Percentiles rank a stretch among this genome's conserved stretches.
These are phyloP conservation scores for Trematosphaeria pertusa DNA, from an alignment of 2,329 filamentous ascomycete genomes.

Conservation along the genomic window DNA sequence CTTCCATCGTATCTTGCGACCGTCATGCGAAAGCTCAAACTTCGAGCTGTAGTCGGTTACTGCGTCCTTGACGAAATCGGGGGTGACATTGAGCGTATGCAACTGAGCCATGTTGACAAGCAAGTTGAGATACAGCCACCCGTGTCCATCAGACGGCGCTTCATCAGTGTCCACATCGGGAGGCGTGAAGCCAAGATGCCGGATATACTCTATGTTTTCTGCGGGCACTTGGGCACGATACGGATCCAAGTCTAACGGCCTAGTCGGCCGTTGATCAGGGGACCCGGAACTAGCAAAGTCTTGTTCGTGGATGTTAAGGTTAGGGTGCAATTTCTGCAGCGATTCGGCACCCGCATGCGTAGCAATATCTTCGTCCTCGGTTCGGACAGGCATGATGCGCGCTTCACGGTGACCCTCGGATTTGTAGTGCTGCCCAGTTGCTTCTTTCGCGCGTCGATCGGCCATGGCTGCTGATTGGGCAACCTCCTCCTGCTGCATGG, in stretches of 20 bases:
- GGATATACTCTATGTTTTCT: constrained; percentile 82
- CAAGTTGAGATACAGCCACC: constrained; percentile 84
- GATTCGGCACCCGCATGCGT: constrained; percentile 20
- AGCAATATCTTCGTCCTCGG: constrained; percentile 19
- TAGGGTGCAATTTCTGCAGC: constrained; percentile 25
- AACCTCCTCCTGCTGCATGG: constrained; percentile 64
- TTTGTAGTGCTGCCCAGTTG: constrained; percentile 41
- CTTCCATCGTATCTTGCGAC: constrained; percentile 80
- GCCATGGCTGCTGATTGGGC: constrained; percentile 61
- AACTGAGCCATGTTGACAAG: constrained; percentile 83
- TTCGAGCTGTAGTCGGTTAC: constrained; percentile 74
- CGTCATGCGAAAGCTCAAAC: constrained; percentile 79
- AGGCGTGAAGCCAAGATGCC: constrained; percentile 72
- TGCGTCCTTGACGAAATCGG: constrained; percentile 76
- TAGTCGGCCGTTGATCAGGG: constrained; percentile 77
- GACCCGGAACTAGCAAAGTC: constrained; percentile 42
- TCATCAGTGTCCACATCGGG: constrained; percentile 59
- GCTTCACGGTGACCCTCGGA: constrained; percentile 56
- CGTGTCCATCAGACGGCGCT: constrained; percentile 69
- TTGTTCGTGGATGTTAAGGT: constrained; percentile 29
- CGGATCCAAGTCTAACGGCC: constrained; percentile 78
- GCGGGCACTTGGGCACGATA: constrained; percentile 75
- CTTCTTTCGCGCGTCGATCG: constrained; percentile 52
- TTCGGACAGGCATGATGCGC: constrained; percentile 48
- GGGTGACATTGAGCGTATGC: constrained; percentile 83